A percentile compares a stretch with the other conserved stretches of the same genome.
These are phyloP conservation scores for Spergularia bocconei DNA, from an alignment of 148 eudicot genomes.

Conservation along the genomic window DNA sequence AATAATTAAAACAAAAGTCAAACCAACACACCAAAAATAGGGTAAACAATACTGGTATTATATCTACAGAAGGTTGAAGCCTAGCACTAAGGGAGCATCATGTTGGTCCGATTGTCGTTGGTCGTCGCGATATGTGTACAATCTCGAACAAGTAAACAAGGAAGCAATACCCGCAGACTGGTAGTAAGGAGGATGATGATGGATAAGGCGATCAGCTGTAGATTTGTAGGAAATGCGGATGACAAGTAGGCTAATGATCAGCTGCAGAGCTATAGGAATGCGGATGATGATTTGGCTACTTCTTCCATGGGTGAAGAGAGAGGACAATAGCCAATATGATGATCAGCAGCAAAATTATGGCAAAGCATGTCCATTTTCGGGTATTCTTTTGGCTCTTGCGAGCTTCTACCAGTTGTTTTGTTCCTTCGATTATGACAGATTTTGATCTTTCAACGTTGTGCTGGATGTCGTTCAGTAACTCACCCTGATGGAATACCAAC, in stretches of 20 bases:
- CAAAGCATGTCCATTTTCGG: conserved; percentile 58
- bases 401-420: conserved; percentile 37
- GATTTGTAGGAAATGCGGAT: no score
- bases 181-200: no score
- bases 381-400: conserved; percentile 49
- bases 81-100: not conserved
- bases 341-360: conserved; percentile 39
- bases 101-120: not conserved
- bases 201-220: not conserved
- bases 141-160: not conserved
- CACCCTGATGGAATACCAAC: conserved; percentile 49
- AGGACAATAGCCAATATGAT: conserved; percentile 37
- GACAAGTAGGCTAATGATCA: no score
- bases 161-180: no score
- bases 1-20: not conserved
- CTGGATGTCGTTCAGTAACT: conserved; percentile 47
- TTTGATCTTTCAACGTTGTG: conserved; percentile 39
- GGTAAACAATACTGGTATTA: not conserved
- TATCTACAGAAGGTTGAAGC: not conserved
- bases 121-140: not conserved
- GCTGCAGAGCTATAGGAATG: no score
- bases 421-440: conserved; percentile 40
- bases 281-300: not conserved
- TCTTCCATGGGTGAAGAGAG: conserved; percentile 30
- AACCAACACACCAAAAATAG: not conserved